phyloP scores from a whole-genome alignment of 306 rosid genomes.

The Malus asiatica region DNA sequence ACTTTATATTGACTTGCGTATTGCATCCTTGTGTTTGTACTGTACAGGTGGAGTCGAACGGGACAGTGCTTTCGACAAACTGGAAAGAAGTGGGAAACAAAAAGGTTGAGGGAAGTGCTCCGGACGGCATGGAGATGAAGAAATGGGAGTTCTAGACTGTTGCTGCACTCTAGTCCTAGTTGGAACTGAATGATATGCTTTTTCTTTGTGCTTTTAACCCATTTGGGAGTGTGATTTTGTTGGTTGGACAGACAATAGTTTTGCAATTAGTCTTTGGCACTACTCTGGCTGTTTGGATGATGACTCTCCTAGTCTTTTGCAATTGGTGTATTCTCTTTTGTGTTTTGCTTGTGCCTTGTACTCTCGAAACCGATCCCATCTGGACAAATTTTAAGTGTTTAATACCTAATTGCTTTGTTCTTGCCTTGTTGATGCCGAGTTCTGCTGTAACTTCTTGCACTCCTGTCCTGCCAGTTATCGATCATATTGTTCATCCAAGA shows the following conservation, averaged over 20 bases:
- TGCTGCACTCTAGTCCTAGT: background rate
- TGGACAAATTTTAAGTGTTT: background rate
- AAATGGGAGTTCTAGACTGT: constrained; percentile 67
- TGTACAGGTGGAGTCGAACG: constrained; percentile 76
- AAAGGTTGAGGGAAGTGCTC: constrained; percentile 95
- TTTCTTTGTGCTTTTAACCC: background rate
- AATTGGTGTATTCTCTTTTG: background rate
- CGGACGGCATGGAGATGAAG: constrained; percentile 95
- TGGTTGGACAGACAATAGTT: constrained; percentile 1
- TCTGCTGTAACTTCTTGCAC: too few species aligned
- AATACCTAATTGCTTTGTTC: background rate
- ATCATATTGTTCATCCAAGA: too few species aligned
- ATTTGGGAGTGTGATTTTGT: constrained; percentile 19
- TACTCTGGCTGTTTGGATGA: background rate
- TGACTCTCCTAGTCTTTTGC: background rate
- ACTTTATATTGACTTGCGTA: background rate
- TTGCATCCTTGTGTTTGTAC: background rate
- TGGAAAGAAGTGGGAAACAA: constrained; percentile 95
- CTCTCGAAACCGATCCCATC: background rate
- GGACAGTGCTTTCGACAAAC: constrained; percentile 87
- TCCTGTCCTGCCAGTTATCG: too few species aligned
- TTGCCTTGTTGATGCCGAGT: background rate
- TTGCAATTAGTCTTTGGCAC: background rate
- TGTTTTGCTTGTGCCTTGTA: background rate
- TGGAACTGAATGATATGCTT: background rate